These are phyloP conservation scores for Closterium sp. DNA, from an alignment of 139 green algal genomes.

Conservation along the genomic window DNA sequence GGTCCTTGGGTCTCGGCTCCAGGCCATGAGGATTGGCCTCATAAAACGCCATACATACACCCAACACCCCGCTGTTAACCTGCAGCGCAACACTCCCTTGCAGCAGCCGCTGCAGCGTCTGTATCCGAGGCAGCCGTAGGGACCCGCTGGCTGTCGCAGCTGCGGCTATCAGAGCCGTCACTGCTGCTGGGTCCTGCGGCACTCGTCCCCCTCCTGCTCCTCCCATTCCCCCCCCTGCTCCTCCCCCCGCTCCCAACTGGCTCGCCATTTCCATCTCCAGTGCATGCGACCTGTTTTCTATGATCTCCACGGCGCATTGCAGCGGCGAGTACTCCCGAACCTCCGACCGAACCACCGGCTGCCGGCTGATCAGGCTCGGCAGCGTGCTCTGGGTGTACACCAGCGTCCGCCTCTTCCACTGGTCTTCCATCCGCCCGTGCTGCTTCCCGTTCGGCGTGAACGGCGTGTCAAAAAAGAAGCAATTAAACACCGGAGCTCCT, in stretches of 20 bases:
- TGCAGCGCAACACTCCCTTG: slow-evolving; percentile 51
- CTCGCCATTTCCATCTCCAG: slow-evolving; percentile 37
- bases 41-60: slow-evolving; percentile 48
- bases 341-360: slow-evolving; percentile 14
- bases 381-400: slow-evolving; percentile 39
- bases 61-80: slow-evolving; percentile 49
- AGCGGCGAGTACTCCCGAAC: slow-evolving; percentile 44
- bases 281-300: slow-evolving; percentile 33
- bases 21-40: neutral
- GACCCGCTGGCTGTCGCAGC: neutral
- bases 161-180: neutral
- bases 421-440: slow-evolving; percentile 35
- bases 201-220: neutral
- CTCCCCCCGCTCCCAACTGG: neutral
- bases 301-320: slow-evolving; percentile 39
- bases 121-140: slow-evolving; percentile 15
- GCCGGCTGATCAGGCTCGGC: slow-evolving; percentile 35
- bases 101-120: slow-evolving; percentile 45
- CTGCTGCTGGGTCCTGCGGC: neutral
- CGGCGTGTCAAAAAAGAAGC: slow-evolving; percentile 49
- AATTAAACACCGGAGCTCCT: neutral
- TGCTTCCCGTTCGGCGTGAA: slow-evolving; percentile 50
- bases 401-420: slow-evolving; percentile 51
- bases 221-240: neutral
- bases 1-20: neutral